Base-by-base conservation (phyloP, 441 rosid genomes). In the Isatis lusitanica region DNA sequence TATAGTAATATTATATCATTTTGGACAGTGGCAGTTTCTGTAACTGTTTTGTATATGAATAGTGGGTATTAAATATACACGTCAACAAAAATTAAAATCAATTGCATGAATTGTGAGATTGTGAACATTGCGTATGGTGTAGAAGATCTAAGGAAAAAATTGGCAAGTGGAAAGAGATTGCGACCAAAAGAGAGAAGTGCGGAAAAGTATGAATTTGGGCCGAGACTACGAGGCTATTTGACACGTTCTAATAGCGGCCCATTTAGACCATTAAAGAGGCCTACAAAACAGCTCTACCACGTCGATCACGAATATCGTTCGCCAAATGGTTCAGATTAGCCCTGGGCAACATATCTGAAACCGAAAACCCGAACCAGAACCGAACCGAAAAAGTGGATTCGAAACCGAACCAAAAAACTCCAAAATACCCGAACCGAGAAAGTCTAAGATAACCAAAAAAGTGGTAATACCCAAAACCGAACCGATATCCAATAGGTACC, bases 31-130 rank as follows among this genome's bases (percentile, higher is more conserved):
- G 64, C 64, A 56, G 64, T 40, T 56, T 68, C 28, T 40, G 66
- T 46, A 56, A 56, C 71, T 11, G 40, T 73, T 35, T 64, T 43
- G 56, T 55, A 44, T 33, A 64, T n/a, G 42, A 4, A 36, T 8
- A 44, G 39, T 18, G 52, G 26, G 13, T 17, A 46, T 60, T 58
- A 44, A 21, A 35, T 15, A 46, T 9, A 59, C 66, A 59, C 38
- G 65, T 9, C 5, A 68, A 12, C n/a, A 44, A 31, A 39, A 31
- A 51, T 15, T 67, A 42, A 10, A 28, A 42, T 42, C 35, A 10
- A 52, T 40, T 55, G 16, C 52, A 55, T 68, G 63, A 40, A 39
- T 0, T 10, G 47, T 28, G 62, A 67, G 59, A 9, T 26, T 40
- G 7, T 7, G 42, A 35, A 12, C n/a, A 24, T 38, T 51, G 39